Base-by-base conservation (phyloP, 2,329 filamentous ascomycete species). In the Hypoxylon sp. region DNA sequence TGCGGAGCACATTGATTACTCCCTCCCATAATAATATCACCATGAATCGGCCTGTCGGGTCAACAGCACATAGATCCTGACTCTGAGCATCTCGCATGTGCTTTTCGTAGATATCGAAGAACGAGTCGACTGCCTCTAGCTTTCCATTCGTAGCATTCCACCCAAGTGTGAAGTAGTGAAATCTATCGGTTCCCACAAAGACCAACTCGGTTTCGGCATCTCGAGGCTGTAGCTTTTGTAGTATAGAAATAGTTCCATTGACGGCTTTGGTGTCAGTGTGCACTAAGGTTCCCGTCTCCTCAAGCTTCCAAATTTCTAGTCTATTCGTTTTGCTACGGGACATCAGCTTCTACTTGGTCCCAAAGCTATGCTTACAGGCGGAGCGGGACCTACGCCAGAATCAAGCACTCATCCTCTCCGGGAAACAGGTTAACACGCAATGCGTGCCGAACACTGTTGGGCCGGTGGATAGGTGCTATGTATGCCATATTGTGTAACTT, bases 401-500 rank as follows among this genome's bases (percentile, higher is more conserved):
- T 84, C 57, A 99, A 78, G 63, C 90, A 91, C 64, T 96, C 89
- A 55, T 91, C 84, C 40, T 89, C 83, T 3, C 83, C 75, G 31
- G 83, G 81, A 41, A 96, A 77, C 63, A 97, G 87, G 63, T 84
- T 86, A 54, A 93, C 80, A 67, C 88, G 90, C 60, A 97, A 72
- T 9, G 92, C 93, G 81, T 96, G 89, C 46, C 92, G 86, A 59
- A 97, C 86, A 75, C 91, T 96, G 70, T 90, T 97, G 16, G 94
- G 89, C 64, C 87, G 83, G 72, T 99, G 94, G 49, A 99, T 94
- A 27, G 94, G 92, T 55, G 91, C 91, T 66, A 99, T 78, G 71
- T 97, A 99, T 42, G 94, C 89, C 94, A 99, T 99, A 47, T 45
- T 66, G 61, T n/a, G 27, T n/a, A 51, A 40, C 40, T 62, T 64